Conservation (phyloP, 139 green algal genomes). For the Parachlorella kessleri region DNA sequence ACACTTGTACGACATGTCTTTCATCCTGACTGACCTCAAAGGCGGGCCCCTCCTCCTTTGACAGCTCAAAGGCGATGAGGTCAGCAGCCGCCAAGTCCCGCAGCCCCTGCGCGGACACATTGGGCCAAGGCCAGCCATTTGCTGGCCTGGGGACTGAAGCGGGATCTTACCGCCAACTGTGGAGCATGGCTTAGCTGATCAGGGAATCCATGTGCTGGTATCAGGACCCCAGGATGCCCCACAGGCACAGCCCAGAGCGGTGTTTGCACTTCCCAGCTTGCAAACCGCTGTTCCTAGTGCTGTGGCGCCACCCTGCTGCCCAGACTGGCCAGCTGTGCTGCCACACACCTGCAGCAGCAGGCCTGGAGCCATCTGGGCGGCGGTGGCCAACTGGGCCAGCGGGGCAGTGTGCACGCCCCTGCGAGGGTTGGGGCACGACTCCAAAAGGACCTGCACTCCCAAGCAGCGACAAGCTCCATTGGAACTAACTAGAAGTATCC, state of each 20-base stretch:
- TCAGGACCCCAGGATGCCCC: no score
- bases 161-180: no score
- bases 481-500: no score
- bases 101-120: constrained; percentile 34
- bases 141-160: no score
- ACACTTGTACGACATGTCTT: neutral
- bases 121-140: no score
- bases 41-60: constrained; percentile 34
- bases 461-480: no score
- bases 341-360: constrained; percentile 2
- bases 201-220: neutral
- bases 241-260: no score
- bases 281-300: neutral
- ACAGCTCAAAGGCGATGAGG: constrained; percentile 69
- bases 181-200: neutral
- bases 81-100: constrained; percentile 48
- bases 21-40: constrained; percentile 40
- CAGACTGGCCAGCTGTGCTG: no score
- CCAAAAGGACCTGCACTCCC: constrained; percentile 26
- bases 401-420: constrained; percentile 36
- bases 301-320: no score
- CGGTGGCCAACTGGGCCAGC: constrained; percentile 19
- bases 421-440: constrained; percentile 24
- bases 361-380: neutral
- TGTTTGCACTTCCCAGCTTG: no score